Evolutionary conservation across 2,329 filamentous ascomycete genomes (phyloP), one percentile per base, ranked within the genome.

Genomic region (Pseudogymnoascus sp.): DNA sequence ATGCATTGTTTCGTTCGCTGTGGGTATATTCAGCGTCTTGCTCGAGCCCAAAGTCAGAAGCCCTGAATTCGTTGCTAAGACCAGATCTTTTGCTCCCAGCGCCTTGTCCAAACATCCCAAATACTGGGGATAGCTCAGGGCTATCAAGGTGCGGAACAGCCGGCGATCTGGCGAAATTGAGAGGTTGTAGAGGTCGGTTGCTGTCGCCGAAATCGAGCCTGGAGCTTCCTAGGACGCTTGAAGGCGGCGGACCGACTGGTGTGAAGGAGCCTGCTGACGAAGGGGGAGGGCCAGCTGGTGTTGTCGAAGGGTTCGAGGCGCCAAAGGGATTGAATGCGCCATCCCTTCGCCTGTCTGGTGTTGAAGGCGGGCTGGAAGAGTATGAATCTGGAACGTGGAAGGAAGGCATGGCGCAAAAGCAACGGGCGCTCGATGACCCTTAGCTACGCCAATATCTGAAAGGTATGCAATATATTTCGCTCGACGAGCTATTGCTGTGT

Each of bases 241-340:
- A 77, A 28, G 81, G 79, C 54, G 81, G 81, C 43, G 76, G 76
- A 2, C 79, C 82, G 61, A 77, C 76, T 33, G 82, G 82, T 20
- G 82, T 84, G 60, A 82, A 83, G n/a, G 81, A 84, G 64, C 72
- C 71, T 25, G 75, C 73, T 62, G 75, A 76, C 33, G 79, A 80
- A 25, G 81, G 81, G 1, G 82, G 82, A 62, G 76, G 77, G 39
- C 81, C 82, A 54, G 80, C 80, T 59, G 83, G 83, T 14, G 83
- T 85, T 18, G 81, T 84, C 5, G 83, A 84, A 47, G 79, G 75
- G 39, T 73, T 71, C 39, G 68, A 67, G 39, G 63, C 64, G 30
- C 65, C 69, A 62, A 71, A 72, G 39, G 61, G 65, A 62, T 66
- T 67, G 25, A 57, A 57, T 47, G 67, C 66, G 28, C 63, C 65